These are phyloP conservation scores for Pelargonium australe DNA, from an alignment of 441 rosid genomes.

Conservation along the genomic window DNA sequence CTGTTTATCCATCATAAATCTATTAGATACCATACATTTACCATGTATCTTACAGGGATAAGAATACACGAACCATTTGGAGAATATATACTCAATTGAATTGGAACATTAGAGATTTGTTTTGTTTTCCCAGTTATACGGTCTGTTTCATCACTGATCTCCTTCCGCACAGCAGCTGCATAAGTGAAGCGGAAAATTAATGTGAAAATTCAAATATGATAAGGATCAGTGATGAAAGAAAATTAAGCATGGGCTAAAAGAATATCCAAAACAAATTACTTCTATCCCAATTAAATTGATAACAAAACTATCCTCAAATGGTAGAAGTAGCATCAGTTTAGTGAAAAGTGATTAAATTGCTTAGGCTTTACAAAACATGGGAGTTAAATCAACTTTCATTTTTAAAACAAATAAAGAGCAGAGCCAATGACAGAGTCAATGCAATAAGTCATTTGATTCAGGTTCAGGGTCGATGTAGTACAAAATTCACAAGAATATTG, in stretches of 20 bases:
- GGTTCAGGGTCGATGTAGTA: background rate
- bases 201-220: background rate
- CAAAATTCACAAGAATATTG: background rate
- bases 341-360: background rate
- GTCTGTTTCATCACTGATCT: slow-evolving; percentile 92
- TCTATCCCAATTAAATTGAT: background rate
- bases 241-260: background rate
- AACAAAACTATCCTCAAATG: background rate
- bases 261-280: background rate
- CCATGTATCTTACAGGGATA: slow-evolving; percentile 4
- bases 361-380: background rate
- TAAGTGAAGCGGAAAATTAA: slow-evolving; percentile 17
- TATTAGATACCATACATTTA: slow-evolving; percentile 9
- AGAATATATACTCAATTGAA: slow-evolving; percentile 90
- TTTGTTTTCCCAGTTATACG: slow-evolving; percentile 85
- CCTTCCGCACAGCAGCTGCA: slow-evolving; percentile 89
- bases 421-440: background rate
- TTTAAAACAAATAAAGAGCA: background rate
- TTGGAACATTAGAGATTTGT: slow-evolving; percentile 87
- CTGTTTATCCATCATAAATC: background rate
- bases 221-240: background rate
- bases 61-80: slow-evolving; percentile 62
- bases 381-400: background rate
- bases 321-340: background rate
- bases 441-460: background rate